Evolutionary conservation across 805 yeast genomes (phyloP).

Genomic region (Candida morakotiae): DNA sequence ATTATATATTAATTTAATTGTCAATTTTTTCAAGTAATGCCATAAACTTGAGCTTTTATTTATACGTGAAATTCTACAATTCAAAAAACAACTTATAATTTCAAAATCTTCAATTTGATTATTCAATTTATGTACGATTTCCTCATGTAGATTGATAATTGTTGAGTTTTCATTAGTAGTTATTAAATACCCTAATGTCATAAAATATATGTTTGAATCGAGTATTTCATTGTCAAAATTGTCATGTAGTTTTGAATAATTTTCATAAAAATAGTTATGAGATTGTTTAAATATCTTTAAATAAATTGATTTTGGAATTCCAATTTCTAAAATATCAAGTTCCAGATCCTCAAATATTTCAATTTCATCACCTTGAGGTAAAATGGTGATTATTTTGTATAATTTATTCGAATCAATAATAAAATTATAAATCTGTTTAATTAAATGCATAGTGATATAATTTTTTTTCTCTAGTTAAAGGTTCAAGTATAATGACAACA

Average conservation of each 20-base stretch:
- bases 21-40: constrained; percentile 26
- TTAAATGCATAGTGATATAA: too few relatives aligned
- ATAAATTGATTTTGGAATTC: constrained; percentile 26
- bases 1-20: constrained; percentile 13
- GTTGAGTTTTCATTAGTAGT: constrained; percentile 39
- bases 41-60: constrained; percentile 40
- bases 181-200: constrained; percentile 29
- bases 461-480: too few relatives aligned
- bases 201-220: constrained; percentile 24
- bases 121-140: constrained; percentile 12
- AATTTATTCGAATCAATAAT: not conserved
- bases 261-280: constrained; percentile 25
- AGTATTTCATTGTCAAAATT: too few relatives aligned
- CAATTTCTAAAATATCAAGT: constrained; percentile 23
- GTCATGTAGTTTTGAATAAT: constrained; percentile 1
- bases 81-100: constrained; percentile 26
- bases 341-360: constrained; percentile 5
- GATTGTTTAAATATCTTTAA: constrained; percentile 27
- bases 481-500: too few relatives aligned
- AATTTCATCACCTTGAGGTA: constrained; percentile 1
- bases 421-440: constrained; percentile 1
- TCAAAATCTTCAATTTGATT: constrained; percentile 19
- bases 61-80: constrained; percentile 25
- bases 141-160: constrained; percentile 25
- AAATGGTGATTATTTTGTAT: constrained; percentile 7